These are phyloP conservation scores for Monoraphidium neglectum DNA, from an alignment of 139 green algal species.

Conservation along the genomic window DNA sequence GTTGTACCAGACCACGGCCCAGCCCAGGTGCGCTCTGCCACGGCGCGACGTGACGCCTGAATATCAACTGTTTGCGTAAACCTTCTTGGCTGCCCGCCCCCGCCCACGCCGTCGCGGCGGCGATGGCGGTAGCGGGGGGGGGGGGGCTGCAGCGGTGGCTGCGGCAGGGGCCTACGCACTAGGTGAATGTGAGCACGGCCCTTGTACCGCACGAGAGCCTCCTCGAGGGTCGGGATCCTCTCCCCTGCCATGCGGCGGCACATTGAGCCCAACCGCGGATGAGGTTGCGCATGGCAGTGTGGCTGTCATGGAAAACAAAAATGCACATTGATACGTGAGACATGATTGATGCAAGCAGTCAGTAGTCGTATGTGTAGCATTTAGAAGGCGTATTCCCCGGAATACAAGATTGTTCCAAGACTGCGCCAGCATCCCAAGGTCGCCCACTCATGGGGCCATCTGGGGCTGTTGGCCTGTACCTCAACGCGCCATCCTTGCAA, in stretches of 20 bases:
- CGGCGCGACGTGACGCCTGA: background rate
- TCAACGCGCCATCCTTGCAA: no score
- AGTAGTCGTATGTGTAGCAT: no score
- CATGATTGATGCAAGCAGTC: no score
- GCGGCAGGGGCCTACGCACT: constrained; percentile 16
- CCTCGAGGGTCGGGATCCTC: constrained; percentile 29
- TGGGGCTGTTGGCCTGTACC: no score
- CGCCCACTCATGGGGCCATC: no score
- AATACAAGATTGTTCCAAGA: no score
- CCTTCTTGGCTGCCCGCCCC: no score
- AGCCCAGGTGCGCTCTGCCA: background rate
- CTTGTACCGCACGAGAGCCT: constrained; percentile 32
- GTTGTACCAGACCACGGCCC: background rate
- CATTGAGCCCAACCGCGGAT: background rate
- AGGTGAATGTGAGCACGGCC: constrained; percentile 46
- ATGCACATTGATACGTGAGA: no score
- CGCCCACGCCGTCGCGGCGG: no score
- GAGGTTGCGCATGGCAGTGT: background rate
- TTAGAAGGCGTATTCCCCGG: no score
- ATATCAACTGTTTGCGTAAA: background rate
- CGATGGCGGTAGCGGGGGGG: background rate
- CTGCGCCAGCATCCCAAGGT: no score
- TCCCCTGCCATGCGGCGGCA: background rate
- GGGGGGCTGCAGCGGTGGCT: background rate
- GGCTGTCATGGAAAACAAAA: no score